phyloP scores from a whole-genome alignment of 2,329 filamentous ascomycete species.

The Fusarium sp. region DNA sequence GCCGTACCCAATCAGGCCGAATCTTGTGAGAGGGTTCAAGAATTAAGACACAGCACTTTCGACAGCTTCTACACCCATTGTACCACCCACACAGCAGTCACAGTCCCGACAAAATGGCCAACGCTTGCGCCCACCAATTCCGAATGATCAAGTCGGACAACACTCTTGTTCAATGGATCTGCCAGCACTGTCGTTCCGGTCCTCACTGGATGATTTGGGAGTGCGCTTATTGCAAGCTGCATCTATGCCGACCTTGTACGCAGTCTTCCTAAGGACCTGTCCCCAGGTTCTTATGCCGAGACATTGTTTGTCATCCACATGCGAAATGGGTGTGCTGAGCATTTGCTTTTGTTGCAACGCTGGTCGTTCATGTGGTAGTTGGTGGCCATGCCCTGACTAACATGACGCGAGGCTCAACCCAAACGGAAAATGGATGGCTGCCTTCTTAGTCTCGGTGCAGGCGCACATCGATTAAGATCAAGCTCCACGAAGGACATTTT shows the following conservation, averaged over 20 bases:
- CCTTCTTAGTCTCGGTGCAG: conserved; percentile 37
- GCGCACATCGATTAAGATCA: conserved; percentile 25
- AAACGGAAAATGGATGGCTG: conserved; percentile 21
- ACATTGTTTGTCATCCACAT: conserved; percentile 32
- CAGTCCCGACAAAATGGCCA: conserved; percentile 56
- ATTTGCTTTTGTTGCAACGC: conserved; percentile 8
- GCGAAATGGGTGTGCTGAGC: conserved; percentile 26
- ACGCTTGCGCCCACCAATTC: conserved; percentile 71
- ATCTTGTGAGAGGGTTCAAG: conserved; percentile 38
- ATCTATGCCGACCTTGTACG: conserved; percentile 70
- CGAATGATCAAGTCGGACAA: conserved; percentile 74
- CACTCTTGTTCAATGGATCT: conserved; percentile 73
- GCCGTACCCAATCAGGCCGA: conserved; percentile 40
- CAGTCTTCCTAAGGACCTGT: conserved; percentile 49
- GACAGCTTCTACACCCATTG: conserved; percentile 34
- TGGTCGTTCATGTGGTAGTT: conserved; percentile 27
- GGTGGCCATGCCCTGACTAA: conserved; percentile 39
- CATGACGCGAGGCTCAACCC: conserved; percentile 33
- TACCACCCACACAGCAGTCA: conserved; percentile 28
- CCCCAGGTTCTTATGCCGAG: conserved; percentile 20
- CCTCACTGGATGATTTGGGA: conserved; percentile 77
- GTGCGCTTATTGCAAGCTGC: conserved; percentile 75
- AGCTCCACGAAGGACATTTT: conserved; percentile 27
- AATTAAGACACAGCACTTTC: conserved; percentile 16
- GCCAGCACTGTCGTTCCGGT: conserved; percentile 71